Base-by-base conservation (phyloP, 805 yeast species). In the Soucietia sequanensis region DNA sequence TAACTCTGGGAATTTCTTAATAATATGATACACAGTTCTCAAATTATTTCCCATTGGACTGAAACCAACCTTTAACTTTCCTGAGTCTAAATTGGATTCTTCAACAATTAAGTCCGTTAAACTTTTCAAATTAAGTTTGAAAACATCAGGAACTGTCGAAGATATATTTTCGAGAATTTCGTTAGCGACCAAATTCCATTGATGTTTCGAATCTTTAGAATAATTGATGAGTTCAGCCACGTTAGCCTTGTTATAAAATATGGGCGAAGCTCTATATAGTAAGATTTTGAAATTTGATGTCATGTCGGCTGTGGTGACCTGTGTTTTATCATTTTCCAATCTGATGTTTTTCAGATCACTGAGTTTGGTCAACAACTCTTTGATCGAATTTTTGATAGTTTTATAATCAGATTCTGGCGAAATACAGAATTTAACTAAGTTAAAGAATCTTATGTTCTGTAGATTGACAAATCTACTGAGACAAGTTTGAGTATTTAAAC, bases 211-310 rank as follows among this genome's bases (percentile, higher is more conserved):
- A 32, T 73, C 65, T 35, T 65, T 69, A 5, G 76, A 60, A 23
- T 67, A 48, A 13, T 60, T 68, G n/a, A 84, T 56, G 4, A 85
- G 58, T 12, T 75, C 66, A 0, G 73, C 57, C 13, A 87, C 65
- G 47, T 78, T 84, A 14, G 86, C 75, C 46, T 75, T 72, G 60
- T 87, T 89, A 57, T 73, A 83, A 15, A 81, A 51, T 3, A 83
- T 56, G 21, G 75, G 67, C 0, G 90, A 72, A 0, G 82, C 56
- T 43, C 95, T 68, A 45, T 77, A 80, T 23, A 84, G 47, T 17
- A 88, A 49, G 2, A 83, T 57, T 44, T 78, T 75, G 39, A 86
- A 61, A 11, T 76, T 73, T 2, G 68, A 60, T 3, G 70, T 64
- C 64, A 82, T 66, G 31, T 76, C 78, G 5, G 65, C 62, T 0